phyloP scores from a whole-genome alignment of 208 protist species.

The Leishmania gerbilli region DNA sequence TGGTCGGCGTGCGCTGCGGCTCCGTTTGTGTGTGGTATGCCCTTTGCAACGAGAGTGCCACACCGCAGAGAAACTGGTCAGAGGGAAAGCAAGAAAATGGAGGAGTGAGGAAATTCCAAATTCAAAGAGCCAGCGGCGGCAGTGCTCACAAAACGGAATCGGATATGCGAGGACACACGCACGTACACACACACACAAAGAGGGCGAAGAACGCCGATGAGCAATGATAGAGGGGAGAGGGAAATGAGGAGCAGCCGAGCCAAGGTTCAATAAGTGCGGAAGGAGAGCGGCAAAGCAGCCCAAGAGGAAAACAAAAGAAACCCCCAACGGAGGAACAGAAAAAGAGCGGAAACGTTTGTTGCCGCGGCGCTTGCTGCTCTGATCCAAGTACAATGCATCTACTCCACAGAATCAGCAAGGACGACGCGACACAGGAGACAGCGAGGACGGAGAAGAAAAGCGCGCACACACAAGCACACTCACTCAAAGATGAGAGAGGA shows the following conservation, averaged over 20 bases:
- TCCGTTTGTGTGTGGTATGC: background rate
- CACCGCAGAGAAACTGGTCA: background rate
- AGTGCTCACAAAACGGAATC: background rate
- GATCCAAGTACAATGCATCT: background rate
- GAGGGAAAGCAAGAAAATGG: background rate
- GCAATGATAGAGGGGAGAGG: background rate
- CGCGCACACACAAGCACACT: background rate
- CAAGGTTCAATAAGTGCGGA: background rate
- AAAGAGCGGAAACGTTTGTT: background rate
- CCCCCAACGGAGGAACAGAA: background rate
- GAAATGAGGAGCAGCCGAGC: background rate
- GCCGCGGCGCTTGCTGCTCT: background rate
- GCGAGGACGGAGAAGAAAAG: background rate
- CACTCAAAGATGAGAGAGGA: background rate
- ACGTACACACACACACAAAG: background rate
- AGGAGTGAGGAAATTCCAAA: background rate
- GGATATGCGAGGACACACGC: background rate
- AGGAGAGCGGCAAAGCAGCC: background rate
- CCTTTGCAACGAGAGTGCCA: background rate
- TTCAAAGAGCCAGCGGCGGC: background rate
- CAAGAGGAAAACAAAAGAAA: background rate
- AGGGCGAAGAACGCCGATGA: background rate
- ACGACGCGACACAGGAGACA: background rate
- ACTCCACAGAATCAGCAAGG: background rate
- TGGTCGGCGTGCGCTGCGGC: background rate